Conservation (phyloP, 768 basidiomycete genomes). For the Leccinum variicolor region DNA sequence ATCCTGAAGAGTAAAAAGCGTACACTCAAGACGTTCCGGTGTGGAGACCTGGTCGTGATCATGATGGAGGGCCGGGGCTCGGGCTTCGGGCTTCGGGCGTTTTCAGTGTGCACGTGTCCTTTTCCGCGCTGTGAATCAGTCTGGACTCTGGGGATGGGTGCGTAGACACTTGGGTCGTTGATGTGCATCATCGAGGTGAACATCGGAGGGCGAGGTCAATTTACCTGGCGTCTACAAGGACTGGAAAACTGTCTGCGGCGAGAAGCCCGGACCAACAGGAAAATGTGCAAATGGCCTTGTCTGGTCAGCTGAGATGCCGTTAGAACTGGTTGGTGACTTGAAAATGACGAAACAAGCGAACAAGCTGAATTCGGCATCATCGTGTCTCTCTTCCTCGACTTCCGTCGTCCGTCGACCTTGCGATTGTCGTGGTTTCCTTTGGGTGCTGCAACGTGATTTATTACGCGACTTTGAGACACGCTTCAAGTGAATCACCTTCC, state of each 20-base stretch:
- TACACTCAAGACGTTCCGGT: neutral
- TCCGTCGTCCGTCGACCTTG: too few relatives aligned
- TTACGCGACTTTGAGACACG: too few relatives aligned
- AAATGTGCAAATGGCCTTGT: too few relatives aligned
- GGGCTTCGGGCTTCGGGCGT: conserved; percentile 7
- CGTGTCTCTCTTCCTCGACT: conserved; percentile 5
- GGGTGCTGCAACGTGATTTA: too few relatives aligned
- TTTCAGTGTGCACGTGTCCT: conserved; percentile 1
- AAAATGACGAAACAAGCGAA: conserved; percentile 31
- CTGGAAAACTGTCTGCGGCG: conserved; percentile 11
- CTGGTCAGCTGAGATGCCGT: too few relatives aligned
- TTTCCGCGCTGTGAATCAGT: conserved; percentile 15
- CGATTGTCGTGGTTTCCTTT: too few relatives aligned
- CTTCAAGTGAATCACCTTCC: too few relatives aligned
- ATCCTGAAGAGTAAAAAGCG: conserved; percentile 57
- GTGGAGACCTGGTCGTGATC: neutral
- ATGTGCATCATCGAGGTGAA: conserved; percentile 23
- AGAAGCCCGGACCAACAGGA: too few relatives aligned
- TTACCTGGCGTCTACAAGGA: conserved; percentile 8
- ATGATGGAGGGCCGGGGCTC: conserved; percentile 2
- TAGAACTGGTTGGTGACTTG: conserved; percentile 29
- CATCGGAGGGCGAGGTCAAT: conserved; percentile 18
- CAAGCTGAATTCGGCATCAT: too few relatives aligned
- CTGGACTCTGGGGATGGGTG: conserved; percentile 13
- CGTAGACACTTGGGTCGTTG: conserved; percentile 24